phyloP scores from a whole-genome alignment of 352 stramenopile genomes.

The Aphanomyces invadans region DNA sequence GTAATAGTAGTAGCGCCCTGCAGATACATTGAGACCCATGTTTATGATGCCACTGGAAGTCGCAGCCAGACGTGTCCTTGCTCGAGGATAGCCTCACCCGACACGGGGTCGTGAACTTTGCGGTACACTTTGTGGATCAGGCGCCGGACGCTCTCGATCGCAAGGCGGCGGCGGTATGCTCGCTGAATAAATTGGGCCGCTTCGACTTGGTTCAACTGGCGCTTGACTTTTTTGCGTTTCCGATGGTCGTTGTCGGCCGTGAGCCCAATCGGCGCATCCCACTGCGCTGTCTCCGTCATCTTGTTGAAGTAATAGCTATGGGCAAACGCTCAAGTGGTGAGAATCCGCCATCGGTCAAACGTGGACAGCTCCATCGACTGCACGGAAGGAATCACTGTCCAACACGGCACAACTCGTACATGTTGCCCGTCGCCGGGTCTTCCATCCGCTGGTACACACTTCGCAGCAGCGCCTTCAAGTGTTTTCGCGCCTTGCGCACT shows the following conservation, averaged over 20 bases:
- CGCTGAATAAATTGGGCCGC: conserved; percentile 14
- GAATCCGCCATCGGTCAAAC: background rate
- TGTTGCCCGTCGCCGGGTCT: conserved; percentile 50
- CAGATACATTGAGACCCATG: too few species aligned
- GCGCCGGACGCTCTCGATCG: background rate
- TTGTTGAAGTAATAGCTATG: conserved; percentile 71
- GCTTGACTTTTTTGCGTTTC: background rate
- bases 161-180: background rate
- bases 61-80: too few species aligned
- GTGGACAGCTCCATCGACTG: too few species aligned
- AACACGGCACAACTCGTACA: too few species aligned
- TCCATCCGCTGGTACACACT: conserved; percentile 53
- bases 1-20: conserved; percentile 58
- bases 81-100: too few species aligned
- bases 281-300: conserved; percentile 53
- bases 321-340: too few species aligned
- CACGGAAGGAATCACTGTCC: too few species aligned
- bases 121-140: conserved; percentile 7
- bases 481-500: conserved; percentile 55
- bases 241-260: background rate
- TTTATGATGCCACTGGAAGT: too few species aligned
- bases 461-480: conserved; percentile 47
- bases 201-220: background rate
- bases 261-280: conserved; percentile 42
- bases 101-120: conserved; percentile 5